Conservation (phyloP, 371 early-diverging fungal species). For the Mortierella sp. region DNA sequence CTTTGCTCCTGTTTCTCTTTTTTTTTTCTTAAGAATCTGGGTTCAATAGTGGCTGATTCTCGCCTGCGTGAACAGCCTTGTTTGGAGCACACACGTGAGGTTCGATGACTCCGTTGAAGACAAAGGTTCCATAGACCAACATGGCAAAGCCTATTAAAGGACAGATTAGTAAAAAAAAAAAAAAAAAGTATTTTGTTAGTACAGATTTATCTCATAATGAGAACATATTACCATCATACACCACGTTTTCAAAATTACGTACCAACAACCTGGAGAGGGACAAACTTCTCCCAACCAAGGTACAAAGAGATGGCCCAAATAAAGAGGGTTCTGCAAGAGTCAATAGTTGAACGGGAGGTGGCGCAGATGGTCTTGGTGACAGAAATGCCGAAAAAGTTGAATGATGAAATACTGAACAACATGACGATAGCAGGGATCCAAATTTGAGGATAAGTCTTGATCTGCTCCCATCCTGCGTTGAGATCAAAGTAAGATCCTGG, state of each 20-base stretch:
- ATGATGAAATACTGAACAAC: constrained; percentile 89
- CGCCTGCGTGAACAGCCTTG: constrained; percentile 40
- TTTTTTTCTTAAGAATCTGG: constrained; percentile 16
- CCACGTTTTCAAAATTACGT: not conserved
- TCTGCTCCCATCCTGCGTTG: constrained; percentile 78
- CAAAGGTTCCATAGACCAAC: constrained; percentile 91
- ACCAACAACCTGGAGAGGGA: constrained; percentile 88
- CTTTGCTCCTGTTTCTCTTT: not conserved
- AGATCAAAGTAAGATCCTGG: constrained; percentile 87
- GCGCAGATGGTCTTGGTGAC: constrained; percentile 90
- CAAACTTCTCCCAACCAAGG: constrained; percentile 95
- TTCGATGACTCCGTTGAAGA: constrained; percentile 89
- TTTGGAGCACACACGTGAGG: constrained; percentile 62
- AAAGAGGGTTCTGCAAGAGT: constrained; percentile 95
- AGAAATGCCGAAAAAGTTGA: constrained; percentile 95
- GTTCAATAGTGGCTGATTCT: constrained; percentile 33
- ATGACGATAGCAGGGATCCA: constrained; percentile 85
- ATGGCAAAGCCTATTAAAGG: constrained; percentile 74
- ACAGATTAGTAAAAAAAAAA: not conserved
- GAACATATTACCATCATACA: not conserved
- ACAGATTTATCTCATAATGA: too few relatives aligned
- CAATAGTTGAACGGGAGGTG: constrained; percentile 94
- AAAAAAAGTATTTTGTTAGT: not conserved
- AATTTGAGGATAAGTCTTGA: constrained; percentile 73
- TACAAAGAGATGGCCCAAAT: constrained; percentile 93